These are phyloP conservation scores for Angophora floribunda DNA, from an alignment of 345 rosid species.

Conservation along the genomic window DNA sequence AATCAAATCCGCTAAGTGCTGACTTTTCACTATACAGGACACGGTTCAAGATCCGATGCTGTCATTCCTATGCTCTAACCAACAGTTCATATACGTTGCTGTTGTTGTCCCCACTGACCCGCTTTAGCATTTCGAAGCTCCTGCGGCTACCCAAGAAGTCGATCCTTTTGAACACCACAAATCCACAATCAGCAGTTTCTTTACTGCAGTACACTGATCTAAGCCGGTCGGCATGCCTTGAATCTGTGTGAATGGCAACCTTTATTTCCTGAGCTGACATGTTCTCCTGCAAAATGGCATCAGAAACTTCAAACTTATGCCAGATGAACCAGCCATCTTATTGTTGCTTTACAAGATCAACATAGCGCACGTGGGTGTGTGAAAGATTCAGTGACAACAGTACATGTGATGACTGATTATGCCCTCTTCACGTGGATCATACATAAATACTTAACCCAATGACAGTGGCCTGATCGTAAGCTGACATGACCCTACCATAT, in stretches of 20 bases:
- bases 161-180: conserved; percentile 43
- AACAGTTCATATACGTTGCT: conserved; percentile 77
- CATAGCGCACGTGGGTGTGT: neutral
- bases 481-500: neutral
- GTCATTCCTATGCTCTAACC: conserved; percentile 42
- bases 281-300: conserved; percentile 40
- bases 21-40: neutral
- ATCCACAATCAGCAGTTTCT: conserved; percentile 38
- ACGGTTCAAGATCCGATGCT: neutral
- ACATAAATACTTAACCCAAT: neutral
- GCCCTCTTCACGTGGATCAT: neutral
- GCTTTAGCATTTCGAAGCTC: conserved; percentile 77
- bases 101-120: conserved; percentile 66
- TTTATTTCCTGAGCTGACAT: conserved; percentile 58
- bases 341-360: neutral
- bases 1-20: neutral
- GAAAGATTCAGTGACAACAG: neutral
- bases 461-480: neutral
- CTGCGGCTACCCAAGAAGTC: conserved; percentile 75
- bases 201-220: conserved; percentile 49
- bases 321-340: neutral
- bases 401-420: neutral
- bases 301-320: neutral
- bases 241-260: conserved; percentile 78
- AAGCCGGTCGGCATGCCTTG: conserved; percentile 76